Evolutionary conservation across 257 asterid species (phyloP), one percentile per base, ranked within the genome.

Genomic region (Marsdenia floribunda): DNA sequence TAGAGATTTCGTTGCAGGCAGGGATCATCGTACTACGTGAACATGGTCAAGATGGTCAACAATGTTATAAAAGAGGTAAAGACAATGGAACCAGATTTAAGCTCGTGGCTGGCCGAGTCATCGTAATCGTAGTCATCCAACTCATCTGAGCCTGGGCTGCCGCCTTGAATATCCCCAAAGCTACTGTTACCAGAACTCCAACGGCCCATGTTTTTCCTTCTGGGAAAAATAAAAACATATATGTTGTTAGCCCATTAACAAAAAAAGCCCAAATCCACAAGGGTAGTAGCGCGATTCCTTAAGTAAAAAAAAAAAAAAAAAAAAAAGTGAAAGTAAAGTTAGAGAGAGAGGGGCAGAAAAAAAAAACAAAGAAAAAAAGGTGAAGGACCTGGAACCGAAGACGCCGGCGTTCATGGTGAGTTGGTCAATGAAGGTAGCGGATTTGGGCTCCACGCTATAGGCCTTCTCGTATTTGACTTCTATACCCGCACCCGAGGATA

Each of bases 401-500:
- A 80, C 86, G 2, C 86, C 86, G 65, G 84, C 77, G 16, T 80
- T 77, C 73, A 55, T 65, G 68, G 86, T 83, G 63, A 83, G 78
- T 68, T 83, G 86, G 50, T 77, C 81, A 9, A 83, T 77, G 35
- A 70, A 79, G 3, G 78, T 4, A 50, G 82, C 82, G 21, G 86
- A 83, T 38, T 83, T 80, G 78, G 86, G 82, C 71, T 83, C 82
- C 68, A 77, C 68, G 44, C 82, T 83, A 22, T 75, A 77, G 68
- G 86, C 86, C 77, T 83, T 83, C 70, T 74, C 77, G 61, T 83
- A 83, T 55, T 83, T 78, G 74, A 71, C 82, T 63, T 71, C 80
- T 8, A 80, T 55, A 5, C 73, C 84, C 42, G 71, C 78, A 26
- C 86, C 86, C 24, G 86, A 83, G 68, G 86, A 67, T 22, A 83